Evolutionary conservation across 805 yeast species (phyloP).

Genomic region (Wickerhamia fluorescens): DNA sequence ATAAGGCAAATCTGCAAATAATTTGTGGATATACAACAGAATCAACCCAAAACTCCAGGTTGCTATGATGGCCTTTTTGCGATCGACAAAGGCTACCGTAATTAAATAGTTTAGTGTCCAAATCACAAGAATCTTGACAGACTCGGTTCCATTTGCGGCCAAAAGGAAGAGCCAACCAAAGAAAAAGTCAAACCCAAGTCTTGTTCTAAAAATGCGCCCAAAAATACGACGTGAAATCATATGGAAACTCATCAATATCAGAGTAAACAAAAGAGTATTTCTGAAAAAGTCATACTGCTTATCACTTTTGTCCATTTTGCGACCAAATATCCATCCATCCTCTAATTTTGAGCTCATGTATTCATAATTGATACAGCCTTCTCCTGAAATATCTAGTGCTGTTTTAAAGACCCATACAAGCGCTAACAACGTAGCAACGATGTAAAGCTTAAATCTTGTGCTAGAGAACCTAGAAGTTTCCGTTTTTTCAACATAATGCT

Average conservation of each 20-base stretch:
- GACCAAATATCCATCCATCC: background rate
- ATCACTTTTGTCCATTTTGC: background rate
- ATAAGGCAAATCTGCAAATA: background rate
- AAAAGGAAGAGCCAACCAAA: background rate
- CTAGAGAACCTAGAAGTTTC: too few relatives aligned
- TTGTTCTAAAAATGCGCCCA: background rate
- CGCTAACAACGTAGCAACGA: background rate
- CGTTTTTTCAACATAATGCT: too few relatives aligned
- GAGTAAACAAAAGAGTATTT: background rate
- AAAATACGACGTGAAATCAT: background rate
- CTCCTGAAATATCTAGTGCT: background rate
- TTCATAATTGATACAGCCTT: background rate
- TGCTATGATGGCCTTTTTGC: background rate
- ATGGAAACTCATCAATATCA: background rate
- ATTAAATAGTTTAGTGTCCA: background rate
- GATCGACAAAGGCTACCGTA: background rate
- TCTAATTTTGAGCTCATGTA: conserved; percentile 12
- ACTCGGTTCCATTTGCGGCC: background rate
- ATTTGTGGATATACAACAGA: background rate
- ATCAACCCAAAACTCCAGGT: background rate
- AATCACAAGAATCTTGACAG: background rate
- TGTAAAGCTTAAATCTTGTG: background rate
- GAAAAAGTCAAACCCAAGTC: background rate
- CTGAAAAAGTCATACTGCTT: background rate
- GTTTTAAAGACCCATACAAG: background rate